A percentile compares a stretch with the other conserved stretches of the same genome.
phyloP scores from a whole-genome alignment of 805 yeast genomes.

The Alloascoidea africana region DNA sequence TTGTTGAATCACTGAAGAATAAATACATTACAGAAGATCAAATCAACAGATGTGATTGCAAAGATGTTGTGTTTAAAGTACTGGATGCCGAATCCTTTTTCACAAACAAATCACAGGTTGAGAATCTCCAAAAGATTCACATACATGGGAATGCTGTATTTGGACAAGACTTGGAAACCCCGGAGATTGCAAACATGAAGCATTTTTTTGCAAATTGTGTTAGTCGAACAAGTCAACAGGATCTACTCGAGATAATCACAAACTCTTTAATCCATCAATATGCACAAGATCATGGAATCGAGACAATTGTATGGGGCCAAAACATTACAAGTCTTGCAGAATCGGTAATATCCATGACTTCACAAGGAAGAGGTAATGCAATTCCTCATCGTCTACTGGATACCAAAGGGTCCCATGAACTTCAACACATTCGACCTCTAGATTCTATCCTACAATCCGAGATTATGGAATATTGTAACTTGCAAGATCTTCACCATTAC shows the following conservation, averaged over 20 bases:
- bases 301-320: slow-evolving; percentile 58
- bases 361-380: slow-evolving; percentile 72
- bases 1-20: slow-evolving; percentile 10
- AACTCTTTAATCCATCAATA: slow-evolving; percentile 29
- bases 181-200: slow-evolving; percentile 6
- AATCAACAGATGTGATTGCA: too few relatives aligned
- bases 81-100: too few relatives aligned
- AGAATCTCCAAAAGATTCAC: not conserved
- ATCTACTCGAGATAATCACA: slow-evolving; percentile 33
- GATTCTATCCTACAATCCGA: slow-evolving; percentile 65
- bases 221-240: slow-evolving; percentile 45
- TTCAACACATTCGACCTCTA: slow-evolving; percentile 50
- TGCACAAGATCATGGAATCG: slow-evolving; percentile 29
- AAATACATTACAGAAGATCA: slow-evolving; percentile 20
- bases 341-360: slow-evolving; percentile 61
- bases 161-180: slow-evolving; percentile 3
- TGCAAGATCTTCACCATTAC: slow-evolving; percentile 24
- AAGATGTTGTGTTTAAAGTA: too few relatives aligned
- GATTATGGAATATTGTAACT: slow-evolving; percentile 34
- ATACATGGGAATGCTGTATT: not conserved
- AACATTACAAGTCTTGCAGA: slow-evolving; percentile 78
- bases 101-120: too few relatives aligned
- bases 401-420: slow-evolving; percentile 18
- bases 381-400: slow-evolving; percentile 30
- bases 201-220: slow-evolving; percentile 6